Base-by-base conservation (phyloP, 1,284 basidiomycete genomes). In the Ustilago bromivora region DNA sequence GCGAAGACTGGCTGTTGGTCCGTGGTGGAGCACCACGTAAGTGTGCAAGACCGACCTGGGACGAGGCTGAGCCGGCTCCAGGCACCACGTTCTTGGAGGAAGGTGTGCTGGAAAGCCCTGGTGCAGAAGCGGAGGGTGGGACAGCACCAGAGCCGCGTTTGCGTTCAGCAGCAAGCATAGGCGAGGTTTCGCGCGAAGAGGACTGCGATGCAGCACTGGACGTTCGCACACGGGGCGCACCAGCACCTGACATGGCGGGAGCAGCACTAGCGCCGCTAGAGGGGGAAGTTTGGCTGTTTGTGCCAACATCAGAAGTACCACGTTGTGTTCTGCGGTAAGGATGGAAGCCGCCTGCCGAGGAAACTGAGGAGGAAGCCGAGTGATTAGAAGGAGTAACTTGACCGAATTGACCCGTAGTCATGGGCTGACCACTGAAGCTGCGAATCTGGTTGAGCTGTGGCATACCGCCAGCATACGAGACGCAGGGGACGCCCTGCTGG, bases 321-420 rank as follows among this genome's bases (percentile, higher is more conserved):
- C 76, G 72, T 36, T 73, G 76, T 31, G 76, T 66, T 12, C 81
- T 61, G 46, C 82, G 77, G 57, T 84, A 82, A 13, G 82, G 82
- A 61, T 84, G 82, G 64, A 78, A 84, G 31, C 77, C 80, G 36
- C 66, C 72, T 12, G 70, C 57, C 6, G 68, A 68, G 4, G 72
- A 73, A 53, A 69, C 64, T 12, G 73, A 75, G 12, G 78, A 75
- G 15, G 72, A 71, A 3, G 76, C 57, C 3, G 77, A 76, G n/a
- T 75, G 76, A 19, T 52, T 53, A 5, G 76, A 41, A 0, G 66
- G 43, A 36, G 64, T 36, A 3, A 71, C 56, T 12, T 69, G 76
- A 34, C 76, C 69, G 17, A 67, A 74, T 12, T 74, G 71, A 12
- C 23, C 52, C 2, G 57, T 34, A 4, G 54, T 23, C 55, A 64